Evolutionary conservation across 2,329 filamentous ascomycete genomes (phyloP), one percentile per base, ranked within the genome.

Genomic region (Dothistroma septosporum): DNA sequence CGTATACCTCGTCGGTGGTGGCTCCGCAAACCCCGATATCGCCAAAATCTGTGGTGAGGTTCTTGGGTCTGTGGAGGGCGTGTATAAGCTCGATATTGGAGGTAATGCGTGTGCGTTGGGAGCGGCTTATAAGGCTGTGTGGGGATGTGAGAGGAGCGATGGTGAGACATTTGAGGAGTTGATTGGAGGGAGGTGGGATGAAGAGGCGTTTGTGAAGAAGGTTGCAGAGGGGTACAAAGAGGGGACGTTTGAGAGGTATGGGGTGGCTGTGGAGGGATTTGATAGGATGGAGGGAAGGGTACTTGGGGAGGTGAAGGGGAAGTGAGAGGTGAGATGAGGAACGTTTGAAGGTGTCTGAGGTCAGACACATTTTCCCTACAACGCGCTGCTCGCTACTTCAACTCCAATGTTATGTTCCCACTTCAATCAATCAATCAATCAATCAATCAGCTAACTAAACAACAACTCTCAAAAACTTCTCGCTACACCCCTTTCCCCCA

Each of bases 101-200:
- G 92, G 92, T 28, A 97, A 96, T 77, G 93, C 94, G 2, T 99
- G 94, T 77, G 94, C 93, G 11, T 78, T 97, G 14, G 94, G 94
- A 14, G 91, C 91, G 7, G 93, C 93, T 28, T 97, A 97, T 78
- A 97, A 97, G 78, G 93, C 94, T 14, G 87, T 96, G 0, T 99
- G 94, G 94, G 92, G 89, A 0, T 80, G 91, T 58, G 91, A 94
- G 79, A 80, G 90, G 53, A 75, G 76, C 24, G 74, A 68, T 0
- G 70, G 78, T 1, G 60, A 71, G 82, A 90, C 83, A 4, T 97
- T 97, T 77, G 94, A 97, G 73, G 88, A 93, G 63, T 80, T 96
- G 65, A 88, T 99, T 63, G 91, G 89, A 8, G 80, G 80, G 72
- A 82, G 94, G 64, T 99, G 94, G 94, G 85, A 85, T 63, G 93